These are phyloP conservation scores for Nitzschia inconspicua DNA, from an alignment of 108 stramenopile species.

Conservation along the genomic window DNA sequence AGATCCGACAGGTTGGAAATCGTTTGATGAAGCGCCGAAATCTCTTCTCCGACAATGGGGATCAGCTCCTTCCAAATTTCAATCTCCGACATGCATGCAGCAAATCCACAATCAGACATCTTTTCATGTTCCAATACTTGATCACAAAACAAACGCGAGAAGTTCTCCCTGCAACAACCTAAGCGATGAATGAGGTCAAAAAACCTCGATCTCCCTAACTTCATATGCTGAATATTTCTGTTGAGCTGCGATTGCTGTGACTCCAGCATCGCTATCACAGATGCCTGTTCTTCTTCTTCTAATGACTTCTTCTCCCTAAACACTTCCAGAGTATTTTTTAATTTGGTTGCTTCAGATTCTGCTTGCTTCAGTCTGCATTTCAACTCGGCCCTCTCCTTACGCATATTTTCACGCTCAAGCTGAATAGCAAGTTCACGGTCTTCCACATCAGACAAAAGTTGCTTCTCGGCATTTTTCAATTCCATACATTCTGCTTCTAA, in stretches of 20 bases:
- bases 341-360: conserved; percentile 3
- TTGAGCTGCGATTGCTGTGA: neutral
- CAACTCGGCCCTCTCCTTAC: conserved; percentile 29
- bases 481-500: neutral
- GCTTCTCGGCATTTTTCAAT: neutral
- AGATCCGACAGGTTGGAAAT: neutral
- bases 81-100: conserved; percentile 4
- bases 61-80: conserved; percentile 4
- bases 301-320: neutral
- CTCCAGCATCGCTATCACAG: neutral
- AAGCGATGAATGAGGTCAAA: neutral
- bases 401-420: conserved; percentile 16
- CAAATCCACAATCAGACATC: neutral
- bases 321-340: conserved; percentile 6
- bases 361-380: conserved; percentile 2
- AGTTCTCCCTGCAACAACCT: neutral
- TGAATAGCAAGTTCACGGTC: conserved; percentile 16
- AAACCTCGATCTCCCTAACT: neutral
- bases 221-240: neutral
- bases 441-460: conserved; percentile 13
- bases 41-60: conserved; percentile 2
- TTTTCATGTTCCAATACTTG: too few relatives aligned
- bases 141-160: neutral
- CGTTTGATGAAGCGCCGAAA: neutral
- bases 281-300: neutral